Evolutionary conservation across 495 filamentous ascomycete genomes (phyloP), one percentile per base, ranked within the genome.

Genomic region (Penicillium angulare): DNA sequence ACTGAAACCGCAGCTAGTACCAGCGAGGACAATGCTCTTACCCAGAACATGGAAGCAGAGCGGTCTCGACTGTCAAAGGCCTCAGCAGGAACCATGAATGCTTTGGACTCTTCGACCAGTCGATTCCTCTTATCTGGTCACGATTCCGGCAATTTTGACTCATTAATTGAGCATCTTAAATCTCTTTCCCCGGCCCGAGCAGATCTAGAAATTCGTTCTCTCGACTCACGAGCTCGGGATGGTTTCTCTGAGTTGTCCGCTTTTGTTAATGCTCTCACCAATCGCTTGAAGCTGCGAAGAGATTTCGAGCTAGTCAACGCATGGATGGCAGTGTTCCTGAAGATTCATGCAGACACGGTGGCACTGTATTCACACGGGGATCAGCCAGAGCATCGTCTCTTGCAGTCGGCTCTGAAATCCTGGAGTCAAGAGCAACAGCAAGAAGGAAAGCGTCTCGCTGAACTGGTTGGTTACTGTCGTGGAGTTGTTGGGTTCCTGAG

Each of bases 291-390:
- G 16, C 71, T 78, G 33, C 80, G 80, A 48, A 79, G 77, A 35
- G 93, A 98, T 71, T 98, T 92, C 65, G 93, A 98, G 64, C 77
- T 98, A 40, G 85, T 89, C 33, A 90, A 96, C 69, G 89, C 89
- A 8, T 98, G 95, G 93, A 96, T 98, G 88, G 82, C 84, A 13
- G 91, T 97, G 0, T 93, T 97, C 57, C 58, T 98, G 47, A 80
- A 85, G 42, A 65, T 92, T 29, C 90, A 97, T 68, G 78, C 77
- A 7, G 85, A 86, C 49, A 68, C 77, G 10, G 67, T 86, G 8
- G 64, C 64, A 2, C 55, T 67, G 22, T 74, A 77, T 50, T 66
- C 72, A 68, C 63, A 68, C 49, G 50, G 60, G 73, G 45, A 71
- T 78, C 64, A 66, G 57, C 31, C 55, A 34, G 55, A 66, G 36